Evolutionary conservation across 192 early-diverging fungal species (phyloP).

Genomic region (Phycomyces nitens): DNA sequence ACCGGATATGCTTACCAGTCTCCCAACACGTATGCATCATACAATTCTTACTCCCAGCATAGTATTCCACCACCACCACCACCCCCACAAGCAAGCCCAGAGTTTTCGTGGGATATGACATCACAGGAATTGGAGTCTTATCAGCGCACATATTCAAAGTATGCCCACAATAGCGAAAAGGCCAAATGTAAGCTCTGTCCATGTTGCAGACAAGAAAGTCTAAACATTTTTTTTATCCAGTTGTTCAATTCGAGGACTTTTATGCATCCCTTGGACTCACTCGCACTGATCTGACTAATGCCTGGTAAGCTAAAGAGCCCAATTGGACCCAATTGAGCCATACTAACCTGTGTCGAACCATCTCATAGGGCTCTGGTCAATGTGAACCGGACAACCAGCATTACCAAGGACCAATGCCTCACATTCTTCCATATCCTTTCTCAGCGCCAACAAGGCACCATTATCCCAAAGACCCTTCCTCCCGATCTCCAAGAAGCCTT

Average conservation of each 20-base stretch:
- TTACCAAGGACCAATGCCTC: slow-evolving; percentile 55
- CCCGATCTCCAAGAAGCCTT: slow-evolving; percentile 50
- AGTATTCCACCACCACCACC: slow-evolving; percentile 3
- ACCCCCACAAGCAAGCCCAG: neutral
- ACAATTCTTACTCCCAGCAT: no score
- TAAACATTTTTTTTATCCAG: slow-evolving; percentile 23
- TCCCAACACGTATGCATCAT: slow-evolving; percentile 1
- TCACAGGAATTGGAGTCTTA: slow-evolving; percentile 53
- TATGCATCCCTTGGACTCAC: slow-evolving; percentile 49
- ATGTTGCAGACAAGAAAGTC: neutral
- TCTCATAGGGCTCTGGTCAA: slow-evolving; percentile 46
- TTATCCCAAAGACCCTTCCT: slow-evolving; percentile 47
- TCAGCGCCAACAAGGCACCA: slow-evolving; percentile 48
- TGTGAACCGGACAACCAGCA: slow-evolving; percentile 50
- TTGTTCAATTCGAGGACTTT: slow-evolving; percentile 54
- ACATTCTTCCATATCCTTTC: slow-evolving; percentile 57
- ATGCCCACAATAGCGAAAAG: slow-evolving; percentile 47
- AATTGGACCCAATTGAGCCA: no score
- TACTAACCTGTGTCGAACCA: no score
- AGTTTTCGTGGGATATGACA: slow-evolving; percentile 67
- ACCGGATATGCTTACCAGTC: slow-evolving; percentile 35
- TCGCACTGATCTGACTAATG: slow-evolving; percentile 48
- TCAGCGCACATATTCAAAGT: slow-evolving; percentile 52
- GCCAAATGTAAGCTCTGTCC: slow-evolving; percentile 44
- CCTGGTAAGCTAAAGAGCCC: slow-evolving; percentile 38